phyloP scores from a whole-genome alignment of 2,329 filamentous ascomycete genomes.

The Drechslerella coelobrocha region DNA sequence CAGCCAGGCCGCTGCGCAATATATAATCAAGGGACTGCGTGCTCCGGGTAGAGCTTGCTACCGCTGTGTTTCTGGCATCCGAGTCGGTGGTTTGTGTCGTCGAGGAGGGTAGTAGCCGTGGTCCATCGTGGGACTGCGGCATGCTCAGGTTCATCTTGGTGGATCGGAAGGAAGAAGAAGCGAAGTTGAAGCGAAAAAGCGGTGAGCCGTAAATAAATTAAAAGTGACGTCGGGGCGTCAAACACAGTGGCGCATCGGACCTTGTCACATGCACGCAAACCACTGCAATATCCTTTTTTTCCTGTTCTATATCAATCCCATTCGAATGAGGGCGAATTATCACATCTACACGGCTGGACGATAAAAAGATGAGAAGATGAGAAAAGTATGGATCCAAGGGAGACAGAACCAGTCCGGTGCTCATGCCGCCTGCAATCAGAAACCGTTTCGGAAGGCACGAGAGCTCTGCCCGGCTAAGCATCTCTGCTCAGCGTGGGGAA shows the following conservation, averaged over 20 bases:
- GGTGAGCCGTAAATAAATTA: slow-evolving; percentile 10
- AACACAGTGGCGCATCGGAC: not conserved
- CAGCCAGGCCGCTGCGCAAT: slow-evolving; percentile 81
- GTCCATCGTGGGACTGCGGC: slow-evolving; percentile 50
- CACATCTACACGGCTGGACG: not conserved
- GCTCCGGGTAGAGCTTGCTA: slow-evolving; percentile 17
- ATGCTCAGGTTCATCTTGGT: slow-evolving; percentile 47
- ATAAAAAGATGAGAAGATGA: not conserved
- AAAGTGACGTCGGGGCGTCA: slow-evolving; percentile 12
- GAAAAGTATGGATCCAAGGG: not conserved
- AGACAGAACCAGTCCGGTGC: not conserved
- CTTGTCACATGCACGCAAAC: slow-evolving; percentile 2
- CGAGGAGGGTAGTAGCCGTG: slow-evolving; percentile 27
- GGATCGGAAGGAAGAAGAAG: slow-evolving; percentile 9
- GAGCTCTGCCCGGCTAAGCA: not conserved
- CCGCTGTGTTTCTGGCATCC: slow-evolving; percentile 6
- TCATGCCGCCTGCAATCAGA: not conserved
- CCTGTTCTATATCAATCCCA: too few species aligned
- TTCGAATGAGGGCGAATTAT: too few species aligned
- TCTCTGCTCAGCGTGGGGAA: not conserved
- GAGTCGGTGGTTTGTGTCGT: slow-evolving; percentile 19
- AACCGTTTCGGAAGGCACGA: slow-evolving; percentile 1
- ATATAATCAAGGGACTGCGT: slow-evolving; percentile 71
- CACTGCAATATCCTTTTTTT: too few species aligned
- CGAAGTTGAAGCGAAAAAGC: slow-evolving; percentile 9